Conservation (phyloP, 2,329 filamentous ascomycete genomes). For the Trichophyton verrucosum region DNA sequence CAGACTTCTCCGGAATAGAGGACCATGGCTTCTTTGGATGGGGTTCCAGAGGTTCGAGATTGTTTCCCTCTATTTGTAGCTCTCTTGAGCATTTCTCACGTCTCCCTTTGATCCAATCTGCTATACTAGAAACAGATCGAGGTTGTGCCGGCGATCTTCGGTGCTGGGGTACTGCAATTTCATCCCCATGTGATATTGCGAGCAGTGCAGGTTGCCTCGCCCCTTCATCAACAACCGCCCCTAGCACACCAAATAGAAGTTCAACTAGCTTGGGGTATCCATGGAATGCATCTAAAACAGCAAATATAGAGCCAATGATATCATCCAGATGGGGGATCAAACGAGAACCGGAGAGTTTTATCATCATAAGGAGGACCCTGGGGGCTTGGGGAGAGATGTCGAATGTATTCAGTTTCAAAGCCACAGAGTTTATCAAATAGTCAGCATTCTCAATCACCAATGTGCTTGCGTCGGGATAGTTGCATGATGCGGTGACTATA, state of each 20-base stretch:
- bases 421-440: constrained; percentile 90
- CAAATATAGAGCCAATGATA: constrained; percentile 79
- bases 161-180: constrained; percentile 14
- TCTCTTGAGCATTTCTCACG: constrained; percentile 23
- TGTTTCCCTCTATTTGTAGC: constrained; percentile 13
- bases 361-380: constrained; percentile 88
- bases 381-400: constrained; percentile 86
- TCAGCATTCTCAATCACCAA: constrained; percentile 86
- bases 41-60: constrained; percentile 10
- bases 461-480: constrained; percentile 60
- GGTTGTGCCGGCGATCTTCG: constrained; percentile 22
- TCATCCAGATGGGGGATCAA: constrained; percentile 86
- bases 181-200: constrained; percentile 24
- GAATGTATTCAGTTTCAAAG: constrained; percentile 76
- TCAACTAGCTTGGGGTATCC: constrained; percentile 82
- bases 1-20: constrained; percentile 11
- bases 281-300: constrained; percentile 86
- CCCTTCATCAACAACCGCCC: constrained; percentile 72
- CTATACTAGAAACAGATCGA: constrained; percentile 24
- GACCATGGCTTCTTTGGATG: constrained; percentile 21
- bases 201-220: constrained; percentile 44
- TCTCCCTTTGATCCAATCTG: constrained; percentile 23
- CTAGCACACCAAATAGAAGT: constrained; percentile 68
- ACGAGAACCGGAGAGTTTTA: constrained; percentile 67
- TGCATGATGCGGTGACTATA: constrained; percentile 60